These are phyloP conservation scores for Hyphopichia wangnamkhiaoensis DNA, from an alignment of 1,139 yeast genomes.

Conservation along the genomic window DNA sequence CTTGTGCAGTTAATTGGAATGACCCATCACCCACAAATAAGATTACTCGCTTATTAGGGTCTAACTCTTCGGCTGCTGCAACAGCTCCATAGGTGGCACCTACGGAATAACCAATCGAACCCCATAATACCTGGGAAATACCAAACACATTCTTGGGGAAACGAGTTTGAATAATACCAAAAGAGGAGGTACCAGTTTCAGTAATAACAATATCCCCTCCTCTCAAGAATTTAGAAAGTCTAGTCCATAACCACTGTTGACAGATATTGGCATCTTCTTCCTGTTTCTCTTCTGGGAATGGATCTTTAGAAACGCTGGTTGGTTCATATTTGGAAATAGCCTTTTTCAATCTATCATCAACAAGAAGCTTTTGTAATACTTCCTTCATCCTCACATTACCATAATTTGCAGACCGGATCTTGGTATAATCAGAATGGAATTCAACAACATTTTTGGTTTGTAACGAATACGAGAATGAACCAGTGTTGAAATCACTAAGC, in stretches of 20 bases:
- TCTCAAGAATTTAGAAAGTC: slow-evolving; percentile 32
- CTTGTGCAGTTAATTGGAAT: slow-evolving; percentile 45
- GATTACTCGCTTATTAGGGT: slow-evolving; percentile 34
- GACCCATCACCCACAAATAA: slow-evolving; percentile 46
- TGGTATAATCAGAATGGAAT: slow-evolving; percentile 42
- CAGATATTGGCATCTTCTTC: slow-evolving; percentile 19
- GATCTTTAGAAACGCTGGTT: slow-evolving; percentile 15
- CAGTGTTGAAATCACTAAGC: slow-evolving; percentile 43
- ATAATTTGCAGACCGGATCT: slow-evolving; percentile 35
- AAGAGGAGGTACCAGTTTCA: slow-evolving; percentile 46
- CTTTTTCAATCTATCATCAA: slow-evolving; percentile 14
- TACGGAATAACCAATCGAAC: slow-evolving; percentile 33
- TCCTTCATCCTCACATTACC: slow-evolving; percentile 41
- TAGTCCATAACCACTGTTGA: slow-evolving; percentile 40
- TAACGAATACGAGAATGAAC: slow-evolving; percentile 40
- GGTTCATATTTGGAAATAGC: slow-evolving; percentile 18
- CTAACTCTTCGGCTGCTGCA: slow-evolving; percentile 36
- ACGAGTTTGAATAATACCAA: slow-evolving; percentile 40
- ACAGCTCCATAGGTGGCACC: slow-evolving; percentile 34
- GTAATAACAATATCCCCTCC: slow-evolving; percentile 39
- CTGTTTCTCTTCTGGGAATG: slow-evolving; percentile 12
- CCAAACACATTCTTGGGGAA: slow-evolving; percentile 38
- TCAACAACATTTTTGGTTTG: slow-evolving; percentile 39
- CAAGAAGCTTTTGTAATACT: slow-evolving; percentile 21
- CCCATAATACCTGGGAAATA: slow-evolving; percentile 41